Conservation (phyloP, 768 basidiomycete species). For the Tylopilus sp. region DNA sequence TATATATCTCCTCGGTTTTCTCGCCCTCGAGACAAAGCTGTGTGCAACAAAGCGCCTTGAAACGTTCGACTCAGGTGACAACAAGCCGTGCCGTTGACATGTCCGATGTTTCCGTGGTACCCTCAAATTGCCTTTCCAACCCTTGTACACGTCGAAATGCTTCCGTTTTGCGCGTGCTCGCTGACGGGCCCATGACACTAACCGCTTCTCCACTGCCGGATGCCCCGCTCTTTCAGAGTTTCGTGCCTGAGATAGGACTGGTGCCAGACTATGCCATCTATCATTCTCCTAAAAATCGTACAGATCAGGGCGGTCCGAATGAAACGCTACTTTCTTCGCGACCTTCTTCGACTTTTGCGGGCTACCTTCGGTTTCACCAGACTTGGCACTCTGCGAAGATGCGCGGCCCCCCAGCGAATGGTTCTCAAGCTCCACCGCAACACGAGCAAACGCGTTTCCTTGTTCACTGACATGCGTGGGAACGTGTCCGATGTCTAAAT, state of each 20-base stretch:
- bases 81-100: slow-evolving; percentile 2
- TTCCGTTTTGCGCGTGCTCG: not conserved
- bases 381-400: slow-evolving; percentile 3
- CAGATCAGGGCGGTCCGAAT: slow-evolving; percentile 62
- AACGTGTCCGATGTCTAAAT: slow-evolving; percentile 15
- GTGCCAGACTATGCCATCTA: not conserved
- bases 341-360: slow-evolving; percentile 39
- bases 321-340: slow-evolving; percentile 70
- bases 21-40: slow-evolving; percentile 9
- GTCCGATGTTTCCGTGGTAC: slow-evolving; percentile 6
- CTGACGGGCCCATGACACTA: not conserved
- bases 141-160: not conserved
- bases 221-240: too few species aligned
- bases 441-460: slow-evolving; percentile 30
- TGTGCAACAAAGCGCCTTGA: slow-evolving; percentile 14
- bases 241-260: not conserved
- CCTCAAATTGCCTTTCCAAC: not conserved
- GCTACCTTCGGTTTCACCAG: slow-evolving; percentile 2
- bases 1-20: slow-evolving; percentile 17
- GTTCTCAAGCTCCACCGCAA: slow-evolving; percentile 41
- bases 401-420: slow-evolving; percentile 3
- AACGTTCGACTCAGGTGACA: slow-evolving; percentile 14
- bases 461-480: slow-evolving; percentile 18
- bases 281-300: slow-evolving; percentile 56
- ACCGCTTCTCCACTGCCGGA: not conserved